Evolutionary conservation across 2,329 filamentous ascomycete species (phyloP), one percentile per base, ranked within the genome.

Genomic region (Dryadomyces sulphureus): DNA sequence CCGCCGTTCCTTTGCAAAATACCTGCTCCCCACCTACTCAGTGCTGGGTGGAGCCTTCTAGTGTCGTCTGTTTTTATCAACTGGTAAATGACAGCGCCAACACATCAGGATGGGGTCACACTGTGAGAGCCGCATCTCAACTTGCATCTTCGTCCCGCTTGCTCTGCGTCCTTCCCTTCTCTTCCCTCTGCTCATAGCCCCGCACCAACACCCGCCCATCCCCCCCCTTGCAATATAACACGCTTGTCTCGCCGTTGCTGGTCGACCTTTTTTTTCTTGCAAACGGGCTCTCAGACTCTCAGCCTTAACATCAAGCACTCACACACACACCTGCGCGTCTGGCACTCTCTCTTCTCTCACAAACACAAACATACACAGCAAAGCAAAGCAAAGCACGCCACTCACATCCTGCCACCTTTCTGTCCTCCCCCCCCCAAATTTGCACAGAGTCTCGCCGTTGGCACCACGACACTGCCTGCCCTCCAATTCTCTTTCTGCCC

Each of bases 11-110:
- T 34, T 17, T 45, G 38, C 19, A 9, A 24, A 32, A 30, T 49
- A 38, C 41, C 41, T 43, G 36, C 38, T 46, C 49, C 48, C 49
- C 48, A 49, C 54, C 57, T 50, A 55, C 60, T 63, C 34, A 62
- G 63, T 71, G 67, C 66, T 65, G 63, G 64, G 75, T 79, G 75
- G 75, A 76, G 72, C 70, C 68, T 64, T 57, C 67, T 76, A 75
- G 72, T 72, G 67, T 72, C 69, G 71, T 68, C 69, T 49, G 67
- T 64, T 73, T 70, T 70, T 69, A 77, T 79, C 73, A 79, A 89
- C 81, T 90, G 84, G 84, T 75, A 75, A n/a, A 78, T 72, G 73
- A 81, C 72, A 72, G 70, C 81, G 86, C 86, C 87, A 93, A 73
- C 86, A 83, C 87, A 93, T 88, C 85, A 84, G 70, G 67, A 77